phyloP scores from a whole-genome alignment of 192 early-diverging fungal genomes.

The Entophlyctis helioformis region DNA sequence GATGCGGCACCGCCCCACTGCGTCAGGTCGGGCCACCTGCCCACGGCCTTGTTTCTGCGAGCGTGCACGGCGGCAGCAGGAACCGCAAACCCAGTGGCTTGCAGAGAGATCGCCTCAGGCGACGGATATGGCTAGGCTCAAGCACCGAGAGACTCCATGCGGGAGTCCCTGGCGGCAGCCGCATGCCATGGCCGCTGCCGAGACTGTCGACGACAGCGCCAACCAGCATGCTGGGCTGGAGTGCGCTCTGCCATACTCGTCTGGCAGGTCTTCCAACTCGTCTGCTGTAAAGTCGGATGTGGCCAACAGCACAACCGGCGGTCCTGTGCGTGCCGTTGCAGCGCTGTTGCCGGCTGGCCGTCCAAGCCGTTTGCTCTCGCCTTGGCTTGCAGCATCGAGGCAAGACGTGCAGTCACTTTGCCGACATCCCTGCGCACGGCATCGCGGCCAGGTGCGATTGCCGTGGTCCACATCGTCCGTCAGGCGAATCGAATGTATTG shows the following conservation, averaged over 20 bases:
- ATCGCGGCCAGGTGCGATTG: too few species aligned
- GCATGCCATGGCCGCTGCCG: neutral
- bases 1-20: neutral
- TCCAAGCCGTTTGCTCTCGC: too few species aligned
- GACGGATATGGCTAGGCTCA: conserved; percentile 1
- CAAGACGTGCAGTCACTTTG: too few species aligned
- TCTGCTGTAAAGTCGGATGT: conserved; percentile 1
- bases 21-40: conserved; percentile 10
- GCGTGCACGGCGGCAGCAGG: neutral
- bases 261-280: neutral
- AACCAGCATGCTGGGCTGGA: conserved; percentile 1
- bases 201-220: conserved; percentile 8
- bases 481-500: too few species aligned
- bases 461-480: too few species aligned
- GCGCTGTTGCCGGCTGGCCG: too few species aligned
- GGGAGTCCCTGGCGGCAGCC: too few species aligned
- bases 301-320: too few species aligned
- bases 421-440: too few species aligned
- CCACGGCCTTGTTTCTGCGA: conserved; percentile 8
- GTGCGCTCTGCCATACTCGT: neutral
- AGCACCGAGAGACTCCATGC: neutral
- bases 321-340: too few species aligned
- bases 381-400: too few species aligned
- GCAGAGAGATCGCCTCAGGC: neutral
- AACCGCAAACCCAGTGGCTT: neutral